Base-by-base conservation (phyloP, 768 basidiomycete genomes). In the Cytidiella melzeri region DNA sequence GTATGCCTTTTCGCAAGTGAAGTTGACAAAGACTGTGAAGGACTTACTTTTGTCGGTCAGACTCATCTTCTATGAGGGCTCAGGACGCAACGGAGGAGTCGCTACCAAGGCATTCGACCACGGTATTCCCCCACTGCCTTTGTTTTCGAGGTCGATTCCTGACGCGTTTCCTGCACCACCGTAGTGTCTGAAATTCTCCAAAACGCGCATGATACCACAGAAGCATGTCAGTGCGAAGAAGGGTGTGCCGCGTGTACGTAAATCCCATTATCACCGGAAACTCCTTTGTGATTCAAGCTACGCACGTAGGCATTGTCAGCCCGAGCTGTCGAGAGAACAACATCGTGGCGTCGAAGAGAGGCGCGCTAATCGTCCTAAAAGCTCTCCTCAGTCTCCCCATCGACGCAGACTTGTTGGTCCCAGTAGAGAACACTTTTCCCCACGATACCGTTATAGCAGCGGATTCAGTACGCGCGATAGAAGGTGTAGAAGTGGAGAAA, bases 61-160 rank as follows among this genome's bases (percentile, higher is more conserved):
- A 54, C 66, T 95, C 19, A 82, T 93, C 34, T 87, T 94, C 58
- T 92, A 88, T 57, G 92, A 93, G 52, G 64, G 73, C 18, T 69
- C 78, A 7, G 87, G 84, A 1, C 80, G 77, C 57, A 75, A 73
- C n/a, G 84, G 85, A 15, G 85, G 87, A 0, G 71, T 86, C 5
- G 78, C 86, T 25, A 77, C 80, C 2, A 89, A 83, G 59, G 89
- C 86, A 2, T 92, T 92, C 58, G 92, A 93, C 57, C 81, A 88
- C 56, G 77, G 89, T 87, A 58, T n/a, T n/a, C n/a, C n/a, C n/a
- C n/a, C n/a, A n/a, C n/a, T n/a, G n/a, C n/a, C n/a, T n/a, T n/a
- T n/a, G n/a, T n/a, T n/a, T n/a, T n/a, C n/a, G n/a, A n/a, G n/a
- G n/a, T n/a, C n/a, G n/a, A n/a, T n/a, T n/a, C n/a, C n/a, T n/a